Conservation (phyloP, 176 grass and related monocot genomes). For the Oryza longistaminata region DNA sequence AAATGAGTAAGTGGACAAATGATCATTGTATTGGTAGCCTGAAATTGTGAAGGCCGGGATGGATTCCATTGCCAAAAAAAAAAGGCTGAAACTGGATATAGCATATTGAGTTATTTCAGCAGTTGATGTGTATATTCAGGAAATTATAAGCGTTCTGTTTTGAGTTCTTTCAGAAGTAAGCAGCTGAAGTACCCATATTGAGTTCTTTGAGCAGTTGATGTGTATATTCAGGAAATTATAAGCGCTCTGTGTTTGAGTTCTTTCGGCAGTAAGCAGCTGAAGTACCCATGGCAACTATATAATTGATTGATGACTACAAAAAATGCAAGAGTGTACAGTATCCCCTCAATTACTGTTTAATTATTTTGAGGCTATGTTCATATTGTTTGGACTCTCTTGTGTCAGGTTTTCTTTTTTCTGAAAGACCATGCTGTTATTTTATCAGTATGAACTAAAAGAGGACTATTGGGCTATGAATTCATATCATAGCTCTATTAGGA, state of each 20-base stretch:
- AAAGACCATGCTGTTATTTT: not conserved
- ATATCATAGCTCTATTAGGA: not conserved
- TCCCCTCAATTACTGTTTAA: not conserved
- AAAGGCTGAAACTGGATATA: not conserved
- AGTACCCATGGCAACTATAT: slow-evolving; percentile 8
- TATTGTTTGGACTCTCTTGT: not conserved
- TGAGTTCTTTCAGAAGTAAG: not conserved
- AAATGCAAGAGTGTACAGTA: not conserved
- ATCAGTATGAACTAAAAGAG: not conserved
- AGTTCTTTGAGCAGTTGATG: not conserved
- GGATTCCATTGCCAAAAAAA: too few relatives aligned
- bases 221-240: too few relatives aligned
- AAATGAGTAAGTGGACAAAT: not conserved
- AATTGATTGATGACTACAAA: slow-evolving; percentile 30
- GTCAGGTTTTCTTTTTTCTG: not conserved
- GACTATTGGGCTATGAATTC: not conserved
- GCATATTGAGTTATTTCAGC: not conserved
- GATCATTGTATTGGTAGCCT: not conserved
- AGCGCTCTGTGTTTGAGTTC: too few relatives aligned
- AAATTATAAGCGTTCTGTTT: not conserved
- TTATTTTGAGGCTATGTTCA: not conserved
- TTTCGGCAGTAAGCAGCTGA: not conserved
- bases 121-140: not conserved
- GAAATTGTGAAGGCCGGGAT: too few relatives aligned
- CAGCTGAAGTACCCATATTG: slow-evolving; percentile 2